Conservation (phyloP, 208 protist genomes). For the Vickermania ingenoplastis region DNA sequence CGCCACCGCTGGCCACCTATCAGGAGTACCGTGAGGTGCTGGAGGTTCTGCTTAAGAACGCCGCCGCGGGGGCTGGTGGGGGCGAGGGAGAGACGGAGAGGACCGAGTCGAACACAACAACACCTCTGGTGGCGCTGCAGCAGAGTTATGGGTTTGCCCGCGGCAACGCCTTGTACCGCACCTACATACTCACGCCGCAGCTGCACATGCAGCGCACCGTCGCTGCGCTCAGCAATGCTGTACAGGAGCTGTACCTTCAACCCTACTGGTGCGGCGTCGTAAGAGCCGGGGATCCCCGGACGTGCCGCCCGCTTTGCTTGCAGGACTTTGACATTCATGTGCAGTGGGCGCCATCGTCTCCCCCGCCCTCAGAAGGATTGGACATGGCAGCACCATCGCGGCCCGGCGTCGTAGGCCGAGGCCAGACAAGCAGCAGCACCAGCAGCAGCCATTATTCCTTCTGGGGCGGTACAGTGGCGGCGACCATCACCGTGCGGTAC, state of each 20-base stretch:
- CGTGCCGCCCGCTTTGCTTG: background rate
- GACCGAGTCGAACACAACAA: too few relatives aligned
- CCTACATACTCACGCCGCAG: conserved; percentile 30
- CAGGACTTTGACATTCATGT: background rate
- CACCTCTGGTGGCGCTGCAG: too few relatives aligned
- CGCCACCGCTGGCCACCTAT: too few relatives aligned
- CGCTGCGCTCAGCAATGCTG: conserved; percentile 6
- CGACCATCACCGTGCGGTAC: conserved; percentile 39
- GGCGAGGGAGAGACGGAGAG: too few relatives aligned
- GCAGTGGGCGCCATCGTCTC: background rate
- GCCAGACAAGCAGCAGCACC: background rate
- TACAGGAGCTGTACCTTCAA: conserved; percentile 10
- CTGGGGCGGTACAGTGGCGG: too few relatives aligned
- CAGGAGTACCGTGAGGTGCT: background rate
- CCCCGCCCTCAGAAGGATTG: too few relatives aligned
- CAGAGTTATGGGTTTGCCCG: conserved; percentile 17
- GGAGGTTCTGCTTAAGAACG: too few relatives aligned
- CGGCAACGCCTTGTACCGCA: conserved; percentile 36
- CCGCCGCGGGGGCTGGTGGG: too few relatives aligned
- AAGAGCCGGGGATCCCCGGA: background rate
- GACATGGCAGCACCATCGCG: background rate
- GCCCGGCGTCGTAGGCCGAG: background rate
- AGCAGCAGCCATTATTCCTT: too few relatives aligned
- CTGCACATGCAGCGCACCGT: conserved; percentile 13
- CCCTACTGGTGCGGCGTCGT: background rate